Evolutionary conservation across 371 early-diverging fungal species (phyloP), one percentile per base, ranked within the genome.

Genomic region (Rhizopus stolonifer): DNA sequence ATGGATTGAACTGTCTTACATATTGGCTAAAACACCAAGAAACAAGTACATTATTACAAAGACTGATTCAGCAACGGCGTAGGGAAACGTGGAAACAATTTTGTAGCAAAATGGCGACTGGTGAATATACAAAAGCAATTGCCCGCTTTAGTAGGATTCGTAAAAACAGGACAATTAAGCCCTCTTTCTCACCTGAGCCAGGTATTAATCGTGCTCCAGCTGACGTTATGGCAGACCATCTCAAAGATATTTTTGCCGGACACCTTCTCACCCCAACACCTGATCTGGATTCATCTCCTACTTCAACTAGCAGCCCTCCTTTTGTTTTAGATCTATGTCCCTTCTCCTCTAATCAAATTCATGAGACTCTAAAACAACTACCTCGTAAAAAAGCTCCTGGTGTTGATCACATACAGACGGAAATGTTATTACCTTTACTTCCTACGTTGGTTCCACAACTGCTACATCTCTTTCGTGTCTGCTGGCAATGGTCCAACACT

Each of bases 341-440:
- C 18, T 29, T 34, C 11, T 19, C n/a, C 2, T 2, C 17, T 11
- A 34, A 48, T 25, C 6, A 13, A 1, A 24, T 46, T 21, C 31
- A 25, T 21, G 7, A 14, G 18, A 36, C 23, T 39, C 17, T 21
- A 29, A 33, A 44, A 14, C 14, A 33, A 15, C 29, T 60, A 3
- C 49, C 61, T 3, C 15, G 18, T 4, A 10, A 40, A 4, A 69
- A 64, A 54, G 65, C 65, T 7, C 63, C 67, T 14, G 65, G 67
- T 3, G 24, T 29, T 3, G 60, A 67, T 22, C 65, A 67, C 24
- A 25, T 67, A 0, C 29, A 43, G 0, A 48, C 52, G 5, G 65
- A 62, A 51, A 72, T 67, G 72, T 54, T 66, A 0, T 3, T 26
- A 2, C 64, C 64, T 29, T 10, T 29, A 29, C n/a, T n/a, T n/a